Conservation (phyloP, 768 basidiomycete species). For the Suillus luteus region DNA sequence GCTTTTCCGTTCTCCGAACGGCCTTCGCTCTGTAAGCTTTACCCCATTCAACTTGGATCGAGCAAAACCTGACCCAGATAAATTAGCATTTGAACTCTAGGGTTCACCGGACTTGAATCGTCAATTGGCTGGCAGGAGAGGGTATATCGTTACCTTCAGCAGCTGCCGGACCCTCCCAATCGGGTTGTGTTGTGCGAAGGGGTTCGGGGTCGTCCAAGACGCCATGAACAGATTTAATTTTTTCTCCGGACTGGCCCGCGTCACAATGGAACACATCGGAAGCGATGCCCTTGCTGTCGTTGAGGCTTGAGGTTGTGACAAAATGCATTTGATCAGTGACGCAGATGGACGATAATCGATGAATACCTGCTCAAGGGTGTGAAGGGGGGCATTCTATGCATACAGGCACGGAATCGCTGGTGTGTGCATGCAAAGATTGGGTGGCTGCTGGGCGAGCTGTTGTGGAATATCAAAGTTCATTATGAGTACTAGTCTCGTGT, state of each 20-base stretch:
- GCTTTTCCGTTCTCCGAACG: constrained; percentile 39
- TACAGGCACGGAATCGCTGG: background rate
- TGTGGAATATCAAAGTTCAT: background rate
- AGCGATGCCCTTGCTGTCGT: background rate
- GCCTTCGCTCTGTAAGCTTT: constrained; percentile 20
- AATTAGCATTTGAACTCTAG: constrained; percentile 54
- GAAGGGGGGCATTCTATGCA: background rate
- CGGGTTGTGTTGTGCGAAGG: constrained; percentile 52
- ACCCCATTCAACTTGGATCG: background rate
- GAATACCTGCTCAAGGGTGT: background rate
- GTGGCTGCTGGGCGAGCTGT: background rate
- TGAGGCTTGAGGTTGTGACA: background rate
- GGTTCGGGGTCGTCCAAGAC: constrained; percentile 42
- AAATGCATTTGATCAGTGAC: background rate
- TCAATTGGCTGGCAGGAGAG: constrained; percentile 59
- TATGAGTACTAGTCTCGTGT: background rate
- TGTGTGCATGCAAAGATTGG: background rate
- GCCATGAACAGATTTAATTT: constrained; percentile 41
- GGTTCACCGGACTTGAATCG: constrained; percentile 54
- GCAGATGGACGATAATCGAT: background rate
- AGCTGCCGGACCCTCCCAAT: constrained; percentile 45
- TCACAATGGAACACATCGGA: constrained; percentile 17
- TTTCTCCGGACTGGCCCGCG: constrained; percentile 19
- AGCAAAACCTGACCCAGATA: background rate
- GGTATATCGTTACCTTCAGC: constrained; percentile 53